Evolutionary conservation across 805 yeast species (phyloP).

Genomic region (Ogataea paradorogensis): DNA sequence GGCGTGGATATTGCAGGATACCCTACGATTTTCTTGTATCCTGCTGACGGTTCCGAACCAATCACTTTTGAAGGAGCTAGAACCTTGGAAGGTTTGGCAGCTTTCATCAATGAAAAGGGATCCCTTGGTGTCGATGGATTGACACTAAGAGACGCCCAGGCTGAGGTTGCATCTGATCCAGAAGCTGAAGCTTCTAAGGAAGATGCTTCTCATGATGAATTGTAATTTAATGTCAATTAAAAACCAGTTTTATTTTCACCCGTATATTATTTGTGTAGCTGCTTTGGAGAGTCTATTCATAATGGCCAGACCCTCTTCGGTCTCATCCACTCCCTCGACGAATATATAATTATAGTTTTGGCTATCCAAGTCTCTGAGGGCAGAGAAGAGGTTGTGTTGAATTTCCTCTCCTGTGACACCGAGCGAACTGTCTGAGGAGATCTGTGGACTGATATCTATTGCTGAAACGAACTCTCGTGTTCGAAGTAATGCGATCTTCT

Average conservation of each 20-base stretch:
- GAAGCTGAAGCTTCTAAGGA: slow-evolving; percentile 68
- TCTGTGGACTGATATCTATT: slow-evolving; percentile 16
- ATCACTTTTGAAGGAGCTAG: slow-evolving; percentile 68
- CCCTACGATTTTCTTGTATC: slow-evolving; percentile 89
- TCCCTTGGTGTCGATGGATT: slow-evolving; percentile 57
- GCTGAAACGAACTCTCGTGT: slow-evolving; percentile 35
- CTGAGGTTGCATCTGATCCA: slow-evolving; percentile 47
- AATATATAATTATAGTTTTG: slow-evolving; percentile 64
- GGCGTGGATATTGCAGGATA: slow-evolving; percentile 80
- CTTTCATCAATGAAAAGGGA: slow-evolving; percentile 71
- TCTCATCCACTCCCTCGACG: slow-evolving; percentile 78
- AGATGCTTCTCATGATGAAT: slow-evolving; percentile 45
- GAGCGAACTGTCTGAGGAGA: slow-evolving; percentile 34
- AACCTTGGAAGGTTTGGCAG: slow-evolving; percentile 65
- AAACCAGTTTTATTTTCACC: neutral
- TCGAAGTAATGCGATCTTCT: slow-evolving; percentile 52
- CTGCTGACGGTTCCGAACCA: slow-evolving; percentile 73
- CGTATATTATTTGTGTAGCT: slow-evolving; percentile 46
- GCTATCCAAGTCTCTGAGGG: slow-evolving; percentile 74
- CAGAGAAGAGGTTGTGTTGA: slow-evolving; percentile 70
- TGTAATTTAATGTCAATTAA: slow-evolving; percentile 10
- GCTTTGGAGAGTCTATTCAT: slow-evolving; percentile 91
- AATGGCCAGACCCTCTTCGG: slow-evolving; percentile 84
- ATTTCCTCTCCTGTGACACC: slow-evolving; percentile 56
- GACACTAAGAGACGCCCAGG: slow-evolving; percentile 28